Evolutionary conservation across 2,329 filamentous ascomycete species (phyloP), one percentile per base, ranked within the genome.

Genomic region (Trichoderma brevicompactum): DNA sequence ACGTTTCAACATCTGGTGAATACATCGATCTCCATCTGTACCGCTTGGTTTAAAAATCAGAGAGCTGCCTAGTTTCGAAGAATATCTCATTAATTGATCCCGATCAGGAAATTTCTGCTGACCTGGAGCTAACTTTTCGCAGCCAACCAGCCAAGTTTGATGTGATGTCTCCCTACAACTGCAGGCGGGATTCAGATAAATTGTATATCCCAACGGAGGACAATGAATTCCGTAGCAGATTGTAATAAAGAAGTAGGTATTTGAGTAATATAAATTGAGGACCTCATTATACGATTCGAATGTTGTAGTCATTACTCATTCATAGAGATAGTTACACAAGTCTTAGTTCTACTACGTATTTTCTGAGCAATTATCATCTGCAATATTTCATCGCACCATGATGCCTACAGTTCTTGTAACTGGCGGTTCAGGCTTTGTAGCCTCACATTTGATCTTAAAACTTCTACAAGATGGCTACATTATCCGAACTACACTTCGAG

Each of bases 371-470:
- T 1, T 13, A 17, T 17, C 17, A 36, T 6, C 1, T 17, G 7
- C 7, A 17, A 3, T 5, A 9, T 9, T 36, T 7, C 15, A 15
- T 28, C 23, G 15, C 34, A 1, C 8, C 5, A 9, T n/a, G 7
- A 56, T 43, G 40, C 32, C 53, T 8, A 61, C 34, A 6, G 65
- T 69, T 40, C 67, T 72, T 43, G 68, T 72, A 40, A 73, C 71
- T 10, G 71, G 71, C 10, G 72, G 69, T 23, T 69, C 68, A 19
- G 72, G 71, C 62, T 73, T 67, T 28, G 65, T 73, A 2, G 72
- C 68, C 28, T 67, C 68, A 9, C 50, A 71, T 19, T 54, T 72
- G n/a, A 68, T 73, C 43, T 63, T 69, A 48, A 65, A 69, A 32
- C 66, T 72, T 4, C 59, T 73, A 8, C 48, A 65, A 17, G 55